Conservation (phyloP, 176 grass and related monocot species). For the Melocanna baccifera region DNA sequence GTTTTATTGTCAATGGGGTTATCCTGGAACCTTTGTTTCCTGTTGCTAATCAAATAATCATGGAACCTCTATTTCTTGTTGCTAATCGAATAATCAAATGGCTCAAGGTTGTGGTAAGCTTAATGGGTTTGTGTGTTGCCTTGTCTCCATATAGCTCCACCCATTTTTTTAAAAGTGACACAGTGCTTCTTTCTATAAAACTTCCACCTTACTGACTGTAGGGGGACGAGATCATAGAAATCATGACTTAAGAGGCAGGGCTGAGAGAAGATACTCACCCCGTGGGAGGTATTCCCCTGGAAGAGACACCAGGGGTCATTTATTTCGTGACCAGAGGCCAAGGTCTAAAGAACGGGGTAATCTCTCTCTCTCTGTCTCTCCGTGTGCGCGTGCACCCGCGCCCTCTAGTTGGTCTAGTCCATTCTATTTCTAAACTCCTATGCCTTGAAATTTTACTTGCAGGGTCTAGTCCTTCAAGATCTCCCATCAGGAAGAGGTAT, state of each 20-base stretch:
- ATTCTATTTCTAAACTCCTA: not conserved
- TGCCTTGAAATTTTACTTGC: conserved; percentile 16
- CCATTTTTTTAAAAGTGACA: not conserved
- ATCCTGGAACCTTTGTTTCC: conserved; percentile 51
- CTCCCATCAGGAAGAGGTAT: conserved; percentile 64
- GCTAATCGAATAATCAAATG: conserved; percentile 58
- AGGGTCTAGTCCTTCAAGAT: conserved; percentile 74
- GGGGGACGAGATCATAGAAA: conserved; percentile 62
- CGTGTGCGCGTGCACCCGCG: not conserved
- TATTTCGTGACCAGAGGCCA: conserved; percentile 49
- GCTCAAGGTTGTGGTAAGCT: conserved; percentile 72
- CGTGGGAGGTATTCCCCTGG: conserved; percentile 58
- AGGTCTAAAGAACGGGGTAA: conserved; percentile 62
- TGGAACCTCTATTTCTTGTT: too few relatives aligned
- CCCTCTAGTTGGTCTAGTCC: not conserved
- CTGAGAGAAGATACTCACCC: conserved; percentile 75
- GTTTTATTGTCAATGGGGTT: conserved; percentile 45
- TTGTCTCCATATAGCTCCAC: conserved; percentile 27
- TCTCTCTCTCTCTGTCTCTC: not conserved
- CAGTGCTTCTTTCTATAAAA: conserved; percentile 24
- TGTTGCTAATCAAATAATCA: conserved; percentile 58
- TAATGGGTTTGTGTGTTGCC: conserved; percentile 48
- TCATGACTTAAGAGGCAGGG: conserved; percentile 62
- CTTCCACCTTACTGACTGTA: conserved; percentile 17
- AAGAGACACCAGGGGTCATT: conserved; percentile 58